Evolutionary conservation across 1,139 yeast genomes (phyloP).

Genomic region (Taiozyma sp.): DNA sequence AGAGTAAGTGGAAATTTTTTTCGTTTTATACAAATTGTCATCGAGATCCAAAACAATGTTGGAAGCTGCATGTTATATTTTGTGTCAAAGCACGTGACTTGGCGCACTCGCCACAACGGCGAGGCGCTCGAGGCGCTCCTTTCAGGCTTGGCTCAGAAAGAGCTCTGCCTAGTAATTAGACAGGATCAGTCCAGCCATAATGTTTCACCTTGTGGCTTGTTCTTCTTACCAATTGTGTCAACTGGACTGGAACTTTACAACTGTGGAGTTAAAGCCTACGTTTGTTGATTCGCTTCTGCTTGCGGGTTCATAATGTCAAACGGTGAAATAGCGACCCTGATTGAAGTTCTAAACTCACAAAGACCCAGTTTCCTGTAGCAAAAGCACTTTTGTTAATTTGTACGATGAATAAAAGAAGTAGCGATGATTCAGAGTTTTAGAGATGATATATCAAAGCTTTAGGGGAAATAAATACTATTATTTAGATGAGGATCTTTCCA

Average conservation of each 20-base stretch:
- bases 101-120: neutral
- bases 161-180: neutral
- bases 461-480: too few species aligned
- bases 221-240: neutral
- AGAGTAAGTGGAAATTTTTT: neutral
- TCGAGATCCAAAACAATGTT: neutral
- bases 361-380: too few species aligned
- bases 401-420: too few species aligned
- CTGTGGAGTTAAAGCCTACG: too few species aligned
- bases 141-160: neutral
- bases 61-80: neutral
- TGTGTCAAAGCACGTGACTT: neutral
- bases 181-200: too few species aligned
- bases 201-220: neutral
- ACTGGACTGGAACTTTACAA: neutral
- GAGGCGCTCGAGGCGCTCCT: neutral
- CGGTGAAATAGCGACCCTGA: too few species aligned
- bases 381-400: too few species aligned
- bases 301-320: too few species aligned
- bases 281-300: too few species aligned
- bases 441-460: too few species aligned
- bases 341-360: too few species aligned
- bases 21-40: neutral
- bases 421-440: too few species aligned
- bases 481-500: neutral